These are phyloP conservation scores for Peribolospora baueri DNA, from an alignment of 768 basidiomycete species.

Conservation along the genomic window DNA sequence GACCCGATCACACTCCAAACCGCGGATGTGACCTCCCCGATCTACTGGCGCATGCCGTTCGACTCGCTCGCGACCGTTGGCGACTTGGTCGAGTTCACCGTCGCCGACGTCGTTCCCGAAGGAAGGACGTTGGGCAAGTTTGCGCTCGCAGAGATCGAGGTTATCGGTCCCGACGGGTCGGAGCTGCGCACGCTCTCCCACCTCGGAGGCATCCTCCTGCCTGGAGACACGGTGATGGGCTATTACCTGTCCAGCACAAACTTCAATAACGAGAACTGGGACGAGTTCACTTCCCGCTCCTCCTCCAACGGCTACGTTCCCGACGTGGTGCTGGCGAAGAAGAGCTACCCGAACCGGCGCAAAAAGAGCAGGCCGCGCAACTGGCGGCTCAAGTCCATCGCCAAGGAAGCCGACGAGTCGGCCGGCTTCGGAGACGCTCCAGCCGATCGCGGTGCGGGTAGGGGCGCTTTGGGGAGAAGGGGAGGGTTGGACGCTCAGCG, in stretches of 20 bases:
- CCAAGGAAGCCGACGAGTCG: constrained; percentile 33
- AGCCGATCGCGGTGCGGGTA: constrained; percentile 16
- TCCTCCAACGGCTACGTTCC: constrained; percentile 38
- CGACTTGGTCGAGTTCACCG: constrained; percentile 80
- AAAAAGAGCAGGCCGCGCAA: constrained; percentile 66
- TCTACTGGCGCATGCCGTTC: constrained; percentile 86
- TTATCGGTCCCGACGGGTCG: constrained; percentile 48
- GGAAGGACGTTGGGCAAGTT: constrained; percentile 45
- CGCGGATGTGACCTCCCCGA: constrained; percentile 47
- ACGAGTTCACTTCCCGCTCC: constrained; percentile 24
- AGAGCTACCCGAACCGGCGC: constrained; percentile 75
- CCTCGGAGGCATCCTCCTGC: constrained; percentile 74
- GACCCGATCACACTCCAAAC: constrained; percentile 67
- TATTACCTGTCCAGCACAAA: constrained; percentile 73
- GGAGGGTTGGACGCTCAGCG: constrained; percentile 75
- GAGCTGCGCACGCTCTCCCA: constrained; percentile 86
- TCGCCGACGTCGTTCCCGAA: constrained; percentile 67
- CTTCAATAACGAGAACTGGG: constrained; percentile 75
- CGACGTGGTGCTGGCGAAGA: constrained; percentile 79
- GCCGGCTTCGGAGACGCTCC: too few relatives aligned
- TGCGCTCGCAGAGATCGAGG: constrained; percentile 69
- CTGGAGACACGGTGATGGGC: constrained; percentile 78
- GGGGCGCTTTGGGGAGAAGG: constrained; percentile 71
- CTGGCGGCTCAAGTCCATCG: constrained; percentile 74
- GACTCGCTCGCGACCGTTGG: constrained; percentile 53